phyloP scores from a whole-genome alignment of 495 filamentous ascomycete genomes.

The Extremus antarcticus region DNA sequence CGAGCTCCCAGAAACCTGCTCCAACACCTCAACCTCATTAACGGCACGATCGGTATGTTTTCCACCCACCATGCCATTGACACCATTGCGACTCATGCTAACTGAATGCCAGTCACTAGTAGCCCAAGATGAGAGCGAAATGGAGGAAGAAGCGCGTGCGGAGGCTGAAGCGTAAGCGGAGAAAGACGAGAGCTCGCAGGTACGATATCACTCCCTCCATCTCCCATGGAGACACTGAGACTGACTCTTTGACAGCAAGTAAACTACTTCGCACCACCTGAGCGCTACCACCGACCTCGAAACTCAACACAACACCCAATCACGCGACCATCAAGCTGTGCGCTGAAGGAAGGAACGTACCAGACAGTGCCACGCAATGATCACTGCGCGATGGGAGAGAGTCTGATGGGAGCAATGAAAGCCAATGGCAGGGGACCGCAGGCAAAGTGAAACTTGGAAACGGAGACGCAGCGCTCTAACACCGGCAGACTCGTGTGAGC shows the following conservation, averaged over 20 bases:
- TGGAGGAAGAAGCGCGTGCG: constrained; percentile 99
- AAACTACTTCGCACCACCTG: constrained; percentile 27
- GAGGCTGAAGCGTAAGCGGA: constrained; percentile 95
- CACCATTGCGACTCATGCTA: not conserved
- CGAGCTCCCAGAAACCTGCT: not conserved
- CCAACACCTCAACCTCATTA: not conserved
- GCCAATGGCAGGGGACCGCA: constrained; percentile 17
- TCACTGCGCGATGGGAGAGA: not conserved
- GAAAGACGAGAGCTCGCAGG: constrained; percentile 94
- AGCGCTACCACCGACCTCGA: constrained; percentile 15
- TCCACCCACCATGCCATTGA: not conserved
- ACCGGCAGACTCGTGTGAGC: constrained; percentile 23
- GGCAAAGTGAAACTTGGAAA: not conserved
- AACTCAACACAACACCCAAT: constrained; percentile 7
- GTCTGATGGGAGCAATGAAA: constrained; percentile 6
- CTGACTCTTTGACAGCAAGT: constrained; percentile 28
- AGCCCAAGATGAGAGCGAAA: constrained; percentile 88
- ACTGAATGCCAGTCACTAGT: constrained; percentile 3
- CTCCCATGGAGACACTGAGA: constrained; percentile 11
- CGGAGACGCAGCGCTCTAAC: constrained; percentile 21
- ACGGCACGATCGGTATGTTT: not conserved
- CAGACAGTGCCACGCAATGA: constrained; percentile 19
- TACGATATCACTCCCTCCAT: constrained; percentile 38
- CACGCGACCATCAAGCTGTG: constrained; percentile 18
- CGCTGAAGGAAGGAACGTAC: constrained; percentile 19